Evolutionary conservation across 139 green algal genomes (phyloP), one percentile per base, ranked within the genome.

Genomic region (Pseudopediastrum boryanum): DNA sequence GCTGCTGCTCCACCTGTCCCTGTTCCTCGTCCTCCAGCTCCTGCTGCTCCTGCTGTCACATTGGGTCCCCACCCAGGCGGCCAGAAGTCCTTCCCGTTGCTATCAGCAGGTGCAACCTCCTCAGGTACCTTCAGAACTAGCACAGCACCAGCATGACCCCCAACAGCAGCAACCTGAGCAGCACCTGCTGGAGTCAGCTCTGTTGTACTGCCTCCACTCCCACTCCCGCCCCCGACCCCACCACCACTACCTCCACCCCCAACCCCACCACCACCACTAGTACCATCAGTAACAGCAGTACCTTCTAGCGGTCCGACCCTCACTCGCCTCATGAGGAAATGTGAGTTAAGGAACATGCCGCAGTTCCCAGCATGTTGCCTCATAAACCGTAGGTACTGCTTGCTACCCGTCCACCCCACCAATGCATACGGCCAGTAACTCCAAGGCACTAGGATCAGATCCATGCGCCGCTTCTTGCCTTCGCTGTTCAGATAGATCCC

Each of bases 401-500:
- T 72, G 58, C 43, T 66, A 61, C 72, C 72, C 0, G 13, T 63
- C 72, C 63, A 72, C 16, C 73, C 73, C 4, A 72, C 51, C 41
- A 64, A 25, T 0, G 58, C 73, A 58, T 63, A 58, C 2, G 46
- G 33, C 73, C 73, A 80, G 21, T 48, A 36, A 44, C 29, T 33
- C 21, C 44, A 39, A 2, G 73, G 73, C 6, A 81, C 52, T 9
- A 81, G 27, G 16, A 86, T 81, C 3, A 86, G 16, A 39, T 86
- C 81, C 67, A 82, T 43, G 0, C 81, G 69, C 2, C 81, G 62
- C 61, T 62, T 36, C 51, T 33, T 70, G 65, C 65, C 16, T 42
- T 39, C 38, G 9, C 25, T 4, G 8, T 23, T 58, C 8, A 86
- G 33, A 38, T 71, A 79, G 50, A 82, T 67, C 23, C 61, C 46